Evolutionary conservation across 768 basidiomycete genomes (phyloP), one percentile per base, ranked within the genome.

Genomic region (Naganishia antarctica): DNA sequence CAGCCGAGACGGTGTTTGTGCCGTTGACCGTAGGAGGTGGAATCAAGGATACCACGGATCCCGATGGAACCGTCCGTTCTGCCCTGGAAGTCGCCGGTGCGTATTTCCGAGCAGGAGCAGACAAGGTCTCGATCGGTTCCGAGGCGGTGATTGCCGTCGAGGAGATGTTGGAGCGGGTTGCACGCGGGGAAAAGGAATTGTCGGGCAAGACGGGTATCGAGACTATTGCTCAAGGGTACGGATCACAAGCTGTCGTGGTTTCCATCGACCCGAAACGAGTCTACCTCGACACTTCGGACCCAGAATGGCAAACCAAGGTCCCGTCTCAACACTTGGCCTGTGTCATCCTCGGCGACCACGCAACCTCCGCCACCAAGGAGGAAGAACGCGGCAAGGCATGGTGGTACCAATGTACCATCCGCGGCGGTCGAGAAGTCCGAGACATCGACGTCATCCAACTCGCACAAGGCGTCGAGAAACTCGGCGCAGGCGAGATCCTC

Each of bases 361-460:
- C 78, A 3, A 74, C 74, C 5, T 69, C 70, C 11, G 69, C 75
- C 9, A 79, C 80, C 13, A 68, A 71, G 44, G 83, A 83, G 71
- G 79, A 81, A 63, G 88, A 88, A 68, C 79, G 82, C 60, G 86
- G 84, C 45, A 86, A 84, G 73, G 87, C 85, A 45, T 98, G 96
- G 92, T 98, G 94, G 96, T 99, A 99, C 78, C 91, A 93, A 75
- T 98, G 96, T 78, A 98, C 96, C 12, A 89, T 97, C 49, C 89
- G 87, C 0, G 94, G 96, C 41, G 96, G 96, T 15, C 86, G 96
- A 31, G 88, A 91, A 74, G 69, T 81, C 25, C 85, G 91, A 13
- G 85, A 85, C 37, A 79, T 99, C 32, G 96, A 94, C 15, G 94
- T 86, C 45, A 85, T 90, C 23, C 86, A 98, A 78, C 85, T 99